These are phyloP conservation scores for Golubevia sp. DNA, from an alignment of 1,284 basidiomycete species.

Conservation along the genomic window DNA sequence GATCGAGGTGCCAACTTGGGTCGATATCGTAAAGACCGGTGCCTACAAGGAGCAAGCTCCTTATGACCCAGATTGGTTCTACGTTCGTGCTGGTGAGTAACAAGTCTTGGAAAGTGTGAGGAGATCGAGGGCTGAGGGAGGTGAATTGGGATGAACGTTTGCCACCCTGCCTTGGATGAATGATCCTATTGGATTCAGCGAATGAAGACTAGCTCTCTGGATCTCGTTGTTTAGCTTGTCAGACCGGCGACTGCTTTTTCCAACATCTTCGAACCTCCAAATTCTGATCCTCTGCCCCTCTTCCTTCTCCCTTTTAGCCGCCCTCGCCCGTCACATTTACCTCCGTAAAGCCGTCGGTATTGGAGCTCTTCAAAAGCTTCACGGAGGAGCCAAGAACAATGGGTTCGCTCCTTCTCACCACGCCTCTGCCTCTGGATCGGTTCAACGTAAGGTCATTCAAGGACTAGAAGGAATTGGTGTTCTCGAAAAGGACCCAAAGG, in stretches of 20 bases:
- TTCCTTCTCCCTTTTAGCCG: conserved; percentile 68
- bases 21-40: conserved; percentile 98
- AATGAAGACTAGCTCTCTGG: too few species aligned
- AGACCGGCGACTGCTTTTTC: too few species aligned
- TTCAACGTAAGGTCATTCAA: conserved; percentile 75
- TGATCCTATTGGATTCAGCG: too few species aligned
- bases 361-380: conserved; percentile 92
- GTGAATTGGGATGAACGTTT: too few species aligned
- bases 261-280: neutral
- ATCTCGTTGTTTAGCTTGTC: too few species aligned
- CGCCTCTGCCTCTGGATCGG: conserved; percentile 76
- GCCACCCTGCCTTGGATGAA: too few species aligned
- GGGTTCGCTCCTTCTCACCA: conserved; percentile 93
- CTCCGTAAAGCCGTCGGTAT: conserved; percentile 98
- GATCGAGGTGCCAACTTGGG: conserved; percentile 98
- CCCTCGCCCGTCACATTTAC: conserved; percentile 98
- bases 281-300: neutral
- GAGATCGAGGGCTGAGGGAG: too few species aligned
- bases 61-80: conserved; percentile 99
- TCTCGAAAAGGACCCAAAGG: conserved; percentile 86
- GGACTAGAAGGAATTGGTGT: conserved; percentile 98
- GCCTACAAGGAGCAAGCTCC: conserved; percentile 97
- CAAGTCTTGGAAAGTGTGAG: neutral
- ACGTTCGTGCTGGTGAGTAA: conserved; percentile 91
- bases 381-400: conserved; percentile 87